phyloP scores from a whole-genome alignment of 495 filamentous ascomycete genomes.

The Penicillium pulvis region DNA sequence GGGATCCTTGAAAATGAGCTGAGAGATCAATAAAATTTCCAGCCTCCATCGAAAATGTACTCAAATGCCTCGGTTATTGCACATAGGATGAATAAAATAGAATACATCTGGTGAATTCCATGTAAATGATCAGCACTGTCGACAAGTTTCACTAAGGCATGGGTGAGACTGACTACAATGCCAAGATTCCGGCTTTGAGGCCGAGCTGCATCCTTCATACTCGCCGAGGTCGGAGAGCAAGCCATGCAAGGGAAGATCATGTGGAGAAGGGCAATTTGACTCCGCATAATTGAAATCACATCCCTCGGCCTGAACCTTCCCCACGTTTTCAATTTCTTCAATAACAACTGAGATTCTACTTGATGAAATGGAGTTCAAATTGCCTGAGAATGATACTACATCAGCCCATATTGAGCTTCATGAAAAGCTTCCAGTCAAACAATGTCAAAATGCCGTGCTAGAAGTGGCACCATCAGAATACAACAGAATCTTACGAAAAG shows the following conservation, averaged over 20 bases:
- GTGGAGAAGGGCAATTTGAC: neutral
- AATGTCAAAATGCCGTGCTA: neutral
- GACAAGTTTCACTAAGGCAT: neutral
- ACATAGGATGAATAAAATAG: neutral
- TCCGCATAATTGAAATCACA: neutral
- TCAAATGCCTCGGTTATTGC: neutral
- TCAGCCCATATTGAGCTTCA: neutral
- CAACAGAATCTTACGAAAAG: slow-evolving; percentile 10
- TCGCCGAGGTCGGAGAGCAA: neutral
- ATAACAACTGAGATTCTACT: neutral
- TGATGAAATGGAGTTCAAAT: neutral
- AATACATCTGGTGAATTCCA: neutral
- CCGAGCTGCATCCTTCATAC: neutral
- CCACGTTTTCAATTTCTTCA: neutral
- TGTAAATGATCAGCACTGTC: neutral
- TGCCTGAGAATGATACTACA: neutral
- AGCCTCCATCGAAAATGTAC: neutral
- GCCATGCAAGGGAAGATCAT: neutral
- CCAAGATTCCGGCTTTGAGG: neutral
- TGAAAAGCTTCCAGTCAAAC: neutral
- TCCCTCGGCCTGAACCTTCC: neutral
- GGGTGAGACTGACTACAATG: neutral
- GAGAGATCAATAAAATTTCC: neutral
- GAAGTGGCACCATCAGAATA: neutral
- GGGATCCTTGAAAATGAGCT: slow-evolving; percentile 8